These are phyloP conservation scores for Lumnitzera racemosa DNA, from an alignment of 345 rosid species.

Conservation along the genomic window DNA sequence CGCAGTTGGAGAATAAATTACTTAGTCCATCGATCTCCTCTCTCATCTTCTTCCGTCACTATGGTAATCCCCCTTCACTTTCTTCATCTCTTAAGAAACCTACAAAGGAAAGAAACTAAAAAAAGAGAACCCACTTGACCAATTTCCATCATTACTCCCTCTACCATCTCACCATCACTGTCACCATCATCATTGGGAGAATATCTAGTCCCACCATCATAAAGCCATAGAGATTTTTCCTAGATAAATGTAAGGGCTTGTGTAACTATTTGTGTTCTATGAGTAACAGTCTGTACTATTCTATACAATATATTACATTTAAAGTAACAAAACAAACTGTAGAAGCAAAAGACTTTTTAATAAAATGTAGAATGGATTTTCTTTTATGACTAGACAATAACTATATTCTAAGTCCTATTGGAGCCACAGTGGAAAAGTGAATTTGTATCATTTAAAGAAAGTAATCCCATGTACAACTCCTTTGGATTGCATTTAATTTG, in stretches of 20 bases:
- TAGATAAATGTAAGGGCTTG: conserved; percentile 72
- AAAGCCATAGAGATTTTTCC: conserved; percentile 66
- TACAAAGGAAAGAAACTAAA: conserved; percentile 76
- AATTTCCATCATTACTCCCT: conserved; percentile 86
- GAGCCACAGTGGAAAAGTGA: no score
- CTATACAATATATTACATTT: conserved; percentile 60
- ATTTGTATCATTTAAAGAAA: no score
- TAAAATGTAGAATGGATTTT: no score
- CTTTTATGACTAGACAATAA: no score
- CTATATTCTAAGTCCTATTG: no score
- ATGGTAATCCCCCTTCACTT: conserved; percentile 43
- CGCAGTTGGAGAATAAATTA: no score
- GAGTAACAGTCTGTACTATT: conserved; percentile 79
- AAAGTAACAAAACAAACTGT: no score
- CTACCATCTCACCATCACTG: conserved; percentile 27
- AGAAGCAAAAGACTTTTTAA: no score
- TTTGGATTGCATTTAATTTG: no score
- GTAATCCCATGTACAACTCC: no score
- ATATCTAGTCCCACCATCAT: conserved; percentile 74
- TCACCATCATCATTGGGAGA: conserved; percentile 72
- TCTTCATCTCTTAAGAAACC: conserved; percentile 82
- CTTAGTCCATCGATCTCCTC: no score
- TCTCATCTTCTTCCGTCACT: conserved; percentile 45
- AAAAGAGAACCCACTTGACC: conserved; percentile 84
- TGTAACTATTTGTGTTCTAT: conserved; percentile 72